Percentiles rank a stretch among this genome's conserved stretches.
Conservation (phyloP, 2,329 filamentous ascomycete species). For the Pseudogymnoascus sp. region DNA sequence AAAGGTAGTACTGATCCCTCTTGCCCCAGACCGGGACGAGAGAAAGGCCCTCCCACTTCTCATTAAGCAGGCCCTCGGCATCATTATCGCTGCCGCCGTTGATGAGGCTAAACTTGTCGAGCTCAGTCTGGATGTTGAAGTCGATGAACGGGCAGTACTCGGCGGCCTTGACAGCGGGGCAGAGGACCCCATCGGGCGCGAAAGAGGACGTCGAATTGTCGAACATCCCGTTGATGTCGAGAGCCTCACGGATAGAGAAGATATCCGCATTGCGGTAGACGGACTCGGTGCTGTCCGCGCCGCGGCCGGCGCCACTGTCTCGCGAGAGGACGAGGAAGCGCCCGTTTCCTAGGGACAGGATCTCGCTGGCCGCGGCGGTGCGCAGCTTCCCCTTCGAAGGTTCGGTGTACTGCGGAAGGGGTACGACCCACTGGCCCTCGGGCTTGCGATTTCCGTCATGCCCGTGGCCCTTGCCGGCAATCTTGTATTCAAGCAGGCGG, state of each 20-base stretch:
- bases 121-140: conserved; percentile 57
- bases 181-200: conserved; percentile 42
- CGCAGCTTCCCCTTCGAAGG: conserved; percentile 34
- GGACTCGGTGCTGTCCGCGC: conserved; percentile 42
- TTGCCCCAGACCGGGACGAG: conserved; percentile 45
- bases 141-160: conserved; percentile 59
- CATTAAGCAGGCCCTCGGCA: conserved; percentile 49
- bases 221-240: conserved; percentile 45
- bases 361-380: conserved; percentile 59
- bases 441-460: background rate
- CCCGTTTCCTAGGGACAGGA: conserved; percentile 52
- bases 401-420: conserved; percentile 51
- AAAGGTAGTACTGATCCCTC: conserved; percentile 57
- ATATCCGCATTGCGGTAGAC: conserved; percentile 63
- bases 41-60: conserved; percentile 69
- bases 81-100: conserved; percentile 55
- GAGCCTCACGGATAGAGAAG: conserved; percentile 54
- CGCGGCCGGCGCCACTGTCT: conserved; percentile 53
- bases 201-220: conserved; percentile 32
- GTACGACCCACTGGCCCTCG: conserved; percentile 52
- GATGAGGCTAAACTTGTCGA: conserved; percentile 57
- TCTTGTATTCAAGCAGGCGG: conserved; percentile 56
- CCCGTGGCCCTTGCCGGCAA: conserved; percentile 35
- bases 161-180: conserved; percentile 45
- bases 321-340: conserved; percentile 61